Base-by-base conservation (phyloP, 306 rosid genomes). In the Styphnolobium japonicum region DNA sequence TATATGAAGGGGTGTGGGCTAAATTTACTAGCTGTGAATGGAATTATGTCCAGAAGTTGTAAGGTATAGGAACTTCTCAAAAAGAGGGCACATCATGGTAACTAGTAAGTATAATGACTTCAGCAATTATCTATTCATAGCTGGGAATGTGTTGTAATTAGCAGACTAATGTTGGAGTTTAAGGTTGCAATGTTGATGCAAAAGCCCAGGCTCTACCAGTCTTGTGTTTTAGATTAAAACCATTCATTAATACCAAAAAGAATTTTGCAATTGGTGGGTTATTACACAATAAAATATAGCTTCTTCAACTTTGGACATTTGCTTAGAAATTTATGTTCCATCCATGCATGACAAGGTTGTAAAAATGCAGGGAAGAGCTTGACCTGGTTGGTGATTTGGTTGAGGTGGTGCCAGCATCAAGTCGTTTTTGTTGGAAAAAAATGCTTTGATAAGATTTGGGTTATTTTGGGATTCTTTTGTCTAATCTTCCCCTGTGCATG, bases 121-220 rank as follows among this genome's bases (percentile, higher is more conserved):
- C 45, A 52, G 25, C 77, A 75, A 31, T 76, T 18, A 40, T 82
- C 78, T 36, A 7, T 81, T 55, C 7, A 65, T 31, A 65, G 3
- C 36, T 64, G 10, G 39, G 21, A 46, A 45, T n/a, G 6, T 45
- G 71, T 33, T 31, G 10, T 62, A 29, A 75, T 31, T n/a, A 5
- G 31, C 14, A 67, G 14, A 46, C n/a, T 5, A 5, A 40, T 58
- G 43, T 7, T 48, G 57, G 62, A 70, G 45, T 49, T 48, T 70
- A 29, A 7, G 75, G 40, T 27, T 68, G 42, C 34, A 67, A 7
- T 43, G 40, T 10, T 48, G 27, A 27, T 25, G 60, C 9, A 27
- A 68, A 68, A n/a, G n/a, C 11, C 7, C 18, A 25, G 11, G 19
- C 21, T 65, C 11, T 65, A 0, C 29, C 25, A 18, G 18, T 49